These are phyloP conservation scores for Fusarium ambrosium DNA, from an alignment of 2,329 filamentous ascomycete genomes.

Conservation along the genomic window DNA sequence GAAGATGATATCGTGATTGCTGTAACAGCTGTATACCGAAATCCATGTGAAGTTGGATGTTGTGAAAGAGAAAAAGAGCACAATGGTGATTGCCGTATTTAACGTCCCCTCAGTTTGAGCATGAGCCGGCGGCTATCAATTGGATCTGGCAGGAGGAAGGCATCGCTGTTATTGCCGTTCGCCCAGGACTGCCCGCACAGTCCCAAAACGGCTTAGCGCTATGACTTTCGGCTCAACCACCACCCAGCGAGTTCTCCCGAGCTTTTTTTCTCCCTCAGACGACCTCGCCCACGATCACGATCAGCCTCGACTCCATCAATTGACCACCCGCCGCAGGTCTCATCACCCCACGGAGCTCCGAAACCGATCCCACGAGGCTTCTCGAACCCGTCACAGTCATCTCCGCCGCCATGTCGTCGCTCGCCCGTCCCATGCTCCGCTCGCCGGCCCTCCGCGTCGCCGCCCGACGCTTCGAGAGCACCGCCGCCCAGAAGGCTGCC, in stretches of 20 bases:
- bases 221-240: slow-evolving; percentile 42
- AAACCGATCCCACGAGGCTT: slow-evolving; percentile 43
- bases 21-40: neutral
- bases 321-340: slow-evolving; percentile 50
- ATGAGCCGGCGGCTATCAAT: slow-evolving; percentile 1
- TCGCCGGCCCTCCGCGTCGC: slow-evolving; percentile 61
- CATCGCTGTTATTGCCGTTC: slow-evolving; percentile 35
- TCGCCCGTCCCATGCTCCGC: slow-evolving; percentile 62
- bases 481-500: slow-evolving; percentile 62
- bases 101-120: neutral
- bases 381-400: slow-evolving; percentile 41
- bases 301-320: slow-evolving; percentile 53
- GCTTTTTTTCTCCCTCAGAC: slow-evolving; percentile 61
- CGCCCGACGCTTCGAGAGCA: slow-evolving; percentile 73
- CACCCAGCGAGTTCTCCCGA: slow-evolving; percentile 61
- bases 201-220: slow-evolving; percentile 51
- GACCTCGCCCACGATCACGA: slow-evolving; percentile 47
- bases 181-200: slow-evolving; percentile 23
- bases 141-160: slow-evolving; percentile 4
- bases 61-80: neutral
- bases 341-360: slow-evolving; percentile 45
- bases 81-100: neutral
- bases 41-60: neutral
- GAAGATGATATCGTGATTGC: neutral
- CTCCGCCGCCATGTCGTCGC: slow-evolving; percentile 51